Percentiles rank a stretch among this genome's conserved stretches.
These are phyloP conservation scores for Ceratocystis albifundus DNA, from an alignment of 2,329 filamentous ascomycete species.

Conservation along the genomic window DNA sequence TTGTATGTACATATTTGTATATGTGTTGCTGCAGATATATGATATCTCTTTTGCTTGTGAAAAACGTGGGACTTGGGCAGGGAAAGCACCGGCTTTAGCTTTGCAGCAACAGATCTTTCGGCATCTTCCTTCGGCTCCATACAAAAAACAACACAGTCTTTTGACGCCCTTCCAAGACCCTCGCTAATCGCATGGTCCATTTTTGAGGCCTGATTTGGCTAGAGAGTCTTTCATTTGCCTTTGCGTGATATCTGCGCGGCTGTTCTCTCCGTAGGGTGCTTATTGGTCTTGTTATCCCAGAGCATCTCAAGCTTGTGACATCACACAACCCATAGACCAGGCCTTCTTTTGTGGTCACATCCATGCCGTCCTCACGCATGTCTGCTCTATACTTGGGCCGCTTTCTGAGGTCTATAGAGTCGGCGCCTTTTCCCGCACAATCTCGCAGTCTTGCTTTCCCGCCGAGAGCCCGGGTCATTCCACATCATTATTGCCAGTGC, in stretches of 20 bases:
- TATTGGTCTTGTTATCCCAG: not conserved
- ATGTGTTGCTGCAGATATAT: not conserved
- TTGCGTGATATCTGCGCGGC: not conserved
- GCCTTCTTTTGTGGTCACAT: not conserved
- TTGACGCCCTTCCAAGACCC: not conserved
- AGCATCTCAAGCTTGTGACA: not conserved
- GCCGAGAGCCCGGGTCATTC: not conserved
- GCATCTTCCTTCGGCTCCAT: constrained; percentile 1
- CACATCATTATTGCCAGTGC: not conserved
- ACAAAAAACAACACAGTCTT: not conserved
- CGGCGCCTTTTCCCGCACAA: not conserved
- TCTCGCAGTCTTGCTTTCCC: not conserved
- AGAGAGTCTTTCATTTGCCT: not conserved
- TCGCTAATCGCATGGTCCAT: not conserved
- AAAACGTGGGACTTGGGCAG: not conserved
- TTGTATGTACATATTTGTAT: not conserved
- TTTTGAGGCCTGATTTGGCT: not conserved
- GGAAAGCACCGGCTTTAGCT: constrained; percentile 13
- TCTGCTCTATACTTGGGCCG: not conserved
- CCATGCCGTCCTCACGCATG: not conserved
- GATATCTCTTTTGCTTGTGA: not conserved
- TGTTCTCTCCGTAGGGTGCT: not conserved
- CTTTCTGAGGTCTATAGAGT: not conserved
- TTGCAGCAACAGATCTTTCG: not conserved
- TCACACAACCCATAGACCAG: too few relatives aligned